Evolutionary conservation across 495 filamentous ascomycete genomes (phyloP).

Genomic region (Chaetomium cochliodes): DNA sequence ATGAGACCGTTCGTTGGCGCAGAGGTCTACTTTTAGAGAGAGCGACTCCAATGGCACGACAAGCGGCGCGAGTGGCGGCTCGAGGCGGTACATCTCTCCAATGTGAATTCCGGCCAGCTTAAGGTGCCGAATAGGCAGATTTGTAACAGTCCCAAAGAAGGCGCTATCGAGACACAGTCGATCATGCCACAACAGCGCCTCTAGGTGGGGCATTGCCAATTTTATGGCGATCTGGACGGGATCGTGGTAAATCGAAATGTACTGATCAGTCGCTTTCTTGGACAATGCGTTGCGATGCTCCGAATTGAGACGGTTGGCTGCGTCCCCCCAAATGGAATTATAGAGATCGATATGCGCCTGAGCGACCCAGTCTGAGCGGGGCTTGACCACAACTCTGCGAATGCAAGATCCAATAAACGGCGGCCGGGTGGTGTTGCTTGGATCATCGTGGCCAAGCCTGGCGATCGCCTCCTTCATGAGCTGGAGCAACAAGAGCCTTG

Average conservation of each 20-base stretch:
- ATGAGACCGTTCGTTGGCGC: not conserved
- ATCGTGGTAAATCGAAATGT: not conserved
- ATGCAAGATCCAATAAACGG: conserved; percentile 7
- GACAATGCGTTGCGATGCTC: conserved; percentile 1
- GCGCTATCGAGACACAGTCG: conserved; percentile 3
- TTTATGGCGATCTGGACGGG: not conserved
- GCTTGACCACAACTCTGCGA: conserved; percentile 2
- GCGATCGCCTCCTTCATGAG: conserved; percentile 3
- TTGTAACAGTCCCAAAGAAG: conserved; percentile 3
- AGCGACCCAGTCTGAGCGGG: conserved; percentile 1
- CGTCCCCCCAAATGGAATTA: not conserved
- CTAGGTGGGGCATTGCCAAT: conserved; percentile 2
- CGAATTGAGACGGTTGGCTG: not conserved
- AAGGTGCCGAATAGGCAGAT: conserved; percentile 4
- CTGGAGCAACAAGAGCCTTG: not conserved
- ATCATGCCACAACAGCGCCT: conserved; percentile 5
- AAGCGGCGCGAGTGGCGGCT: not conserved
- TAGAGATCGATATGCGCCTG: not conserved
- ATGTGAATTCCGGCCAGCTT: not conserved
- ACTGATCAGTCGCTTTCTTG: conserved; percentile 3
- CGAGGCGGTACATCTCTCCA: conserved; percentile 1
- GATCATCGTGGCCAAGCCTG: conserved; percentile 3
- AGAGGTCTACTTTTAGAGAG: conserved; percentile 2
- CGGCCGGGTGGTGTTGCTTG: conserved; percentile 1
- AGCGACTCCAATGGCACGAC: conserved; percentile 2